Base-by-base conservation (phyloP, 83 land plant species). In the Thuja plicata region DNA sequence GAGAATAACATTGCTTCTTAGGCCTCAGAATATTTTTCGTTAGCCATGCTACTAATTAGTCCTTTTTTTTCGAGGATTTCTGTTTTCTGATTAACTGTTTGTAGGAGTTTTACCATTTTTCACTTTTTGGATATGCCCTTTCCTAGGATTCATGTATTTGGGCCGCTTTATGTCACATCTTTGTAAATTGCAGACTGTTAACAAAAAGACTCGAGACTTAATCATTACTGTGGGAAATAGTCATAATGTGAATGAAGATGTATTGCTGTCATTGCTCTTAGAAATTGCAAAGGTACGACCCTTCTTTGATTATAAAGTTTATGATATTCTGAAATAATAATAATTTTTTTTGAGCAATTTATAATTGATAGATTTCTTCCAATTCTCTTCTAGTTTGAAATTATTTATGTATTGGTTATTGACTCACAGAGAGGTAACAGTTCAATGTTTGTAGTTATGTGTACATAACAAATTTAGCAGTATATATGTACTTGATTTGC, bases 151-250 rank as follows among this genome's bases (percentile, higher is more conserved):
- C 52, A 24, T 34, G 57, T 84, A 32, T 50, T 84, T 54, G 34
- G n/a, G 35, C 34, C 19, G 86, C 9, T 84, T 40, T 24, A 74
- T 71, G 85, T n/a, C 48, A n/a, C 19, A 46, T 30, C 35, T 87
- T 87, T 70, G 35, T 48, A 52, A 84, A 84, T 4, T 84, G 62
- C 86, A 84, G 86, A 92, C 93, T 1, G 88, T 90, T 30, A 92
- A 71, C 90, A 92, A 88, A 87, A 91, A 92, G 85, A 86, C 91
- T 80, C 87, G 90, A 60, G 93, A 92, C 43, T 27, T 86, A 54
- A 88, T 92, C 7, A 43, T 90, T 55, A 92, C 88, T 62, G 57
- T 43, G n/a, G 88, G 84, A 81, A 60, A 46, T 41, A 87, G 85
- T 74, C 81, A 87, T 35, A 89, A 79, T 55, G 74, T 78, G 55